Evolutionary conservation across 768 basidiomycete genomes (phyloP), one percentile per base, ranked within the genome.

Genomic region (Leccinellum albellum): DNA sequence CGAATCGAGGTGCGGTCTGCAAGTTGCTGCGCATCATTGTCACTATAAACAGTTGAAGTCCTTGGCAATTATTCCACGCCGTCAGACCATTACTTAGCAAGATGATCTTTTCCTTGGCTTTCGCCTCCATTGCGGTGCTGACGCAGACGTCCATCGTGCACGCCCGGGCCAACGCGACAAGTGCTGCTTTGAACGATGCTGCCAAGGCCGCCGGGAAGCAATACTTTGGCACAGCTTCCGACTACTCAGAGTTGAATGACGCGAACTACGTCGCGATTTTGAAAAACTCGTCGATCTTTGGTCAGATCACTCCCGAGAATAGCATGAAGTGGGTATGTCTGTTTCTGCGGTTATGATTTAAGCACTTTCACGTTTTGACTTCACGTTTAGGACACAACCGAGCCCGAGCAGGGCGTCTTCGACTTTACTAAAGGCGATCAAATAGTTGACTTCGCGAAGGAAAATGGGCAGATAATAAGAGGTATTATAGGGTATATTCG

Each of bases 201-300:
- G 76, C 79, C 3, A 73, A 68, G 61, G 64, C 71, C 3, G 70
- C 74, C 40, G 2, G 79, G 78, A 65, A 61, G 72, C 7, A 20
- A 20, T 82, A 81, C 70, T 79, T 80, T 51, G 79, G 80, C 32
- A 68, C 74, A 48, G 79, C 79, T 23, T 79, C 79, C 2, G 78
- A 79, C 65, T 79, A 78, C 66, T 66, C 69, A 1, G 79, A 81
- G 65, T 65, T 82, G 35, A 69, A 60, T 17, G 74, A 82, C 55
- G 57, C 64, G 0, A 45, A 49, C 46, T 68, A 58, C 29, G 26
- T 51, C 28, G 17, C 45, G 15, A 42, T 59, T 26, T 21, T 59
- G 53, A 55, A 46, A 1, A 3, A 57, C 28, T 44, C 59, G 0
- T 42, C 42, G 0, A 62, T 57, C 29, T 65, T 67, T 12, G 65